phyloP scores from a whole-genome alignment of 176 grass and related monocot genomes.

The Triticum turgidum region DNA sequence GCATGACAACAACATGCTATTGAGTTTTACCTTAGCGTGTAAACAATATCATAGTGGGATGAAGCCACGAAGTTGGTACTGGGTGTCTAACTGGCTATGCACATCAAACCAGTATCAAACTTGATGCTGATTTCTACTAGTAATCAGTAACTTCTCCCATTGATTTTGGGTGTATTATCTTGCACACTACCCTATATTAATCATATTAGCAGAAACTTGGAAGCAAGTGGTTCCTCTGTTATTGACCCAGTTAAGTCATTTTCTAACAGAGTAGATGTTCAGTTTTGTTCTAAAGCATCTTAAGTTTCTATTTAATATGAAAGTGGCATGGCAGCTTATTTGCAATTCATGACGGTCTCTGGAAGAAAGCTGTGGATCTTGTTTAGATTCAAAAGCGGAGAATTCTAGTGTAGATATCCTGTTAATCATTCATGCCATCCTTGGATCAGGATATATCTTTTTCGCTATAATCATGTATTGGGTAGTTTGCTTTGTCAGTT shows the following conservation, averaged over 20 bases:
- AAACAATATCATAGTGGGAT: background rate
- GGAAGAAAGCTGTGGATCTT: slow-evolving; percentile 2
- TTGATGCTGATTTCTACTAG: background rate
- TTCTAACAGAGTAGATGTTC: background rate
- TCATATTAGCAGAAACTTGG: background rate
- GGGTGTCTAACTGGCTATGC: background rate
- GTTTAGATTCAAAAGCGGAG: background rate
- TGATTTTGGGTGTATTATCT: background rate
- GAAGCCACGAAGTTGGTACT: background rate
- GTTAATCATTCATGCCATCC: slow-evolving; percentile 11
- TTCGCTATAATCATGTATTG: slow-evolving; percentile 3
- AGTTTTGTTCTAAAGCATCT: background rate
- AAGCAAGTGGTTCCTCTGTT: background rate
- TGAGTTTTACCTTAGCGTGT: background rate
- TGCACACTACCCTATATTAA: background rate
- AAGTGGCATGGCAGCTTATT: background rate
- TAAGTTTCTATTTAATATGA: background rate
- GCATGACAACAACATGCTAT: background rate
- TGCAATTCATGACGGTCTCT: background rate
- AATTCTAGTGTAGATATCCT: background rate
- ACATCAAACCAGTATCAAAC: background rate
- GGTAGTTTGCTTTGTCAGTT: background rate
- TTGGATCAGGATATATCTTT: background rate
- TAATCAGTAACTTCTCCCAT: background rate
- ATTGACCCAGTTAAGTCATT: background rate